Conservation (phyloP, 164 flowering plant species). For the Amborella trichopoda region DNA sequence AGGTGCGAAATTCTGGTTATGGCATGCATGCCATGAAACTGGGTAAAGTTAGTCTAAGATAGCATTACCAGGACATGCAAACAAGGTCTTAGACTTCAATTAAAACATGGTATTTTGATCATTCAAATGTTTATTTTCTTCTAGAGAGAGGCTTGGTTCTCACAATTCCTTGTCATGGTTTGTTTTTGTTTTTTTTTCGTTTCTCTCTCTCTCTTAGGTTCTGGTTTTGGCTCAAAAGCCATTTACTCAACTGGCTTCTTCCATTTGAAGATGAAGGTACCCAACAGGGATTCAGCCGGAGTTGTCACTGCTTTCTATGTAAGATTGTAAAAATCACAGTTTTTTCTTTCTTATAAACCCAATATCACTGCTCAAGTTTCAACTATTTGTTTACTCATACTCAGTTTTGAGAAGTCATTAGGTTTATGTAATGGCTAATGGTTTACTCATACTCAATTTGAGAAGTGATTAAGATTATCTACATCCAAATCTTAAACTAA, state of each 20-base stretch:
- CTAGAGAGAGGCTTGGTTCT: not conserved
- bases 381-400: too few relatives aligned
- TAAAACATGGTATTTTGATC: not conserved
- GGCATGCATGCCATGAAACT: not conserved
- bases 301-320: conserved; percentile 61
- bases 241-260: conserved; percentile 43
- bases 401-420: too few relatives aligned
- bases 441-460: too few relatives aligned
- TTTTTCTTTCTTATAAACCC: too few relatives aligned
- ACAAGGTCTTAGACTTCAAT: not conserved
- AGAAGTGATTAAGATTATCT: too few relatives aligned
- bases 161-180: not conserved
- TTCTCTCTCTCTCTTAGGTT: conserved; percentile 17
- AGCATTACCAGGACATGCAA: not conserved
- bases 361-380: too few relatives aligned
- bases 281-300: conserved; percentile 33
- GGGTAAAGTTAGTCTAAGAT: not conserved
- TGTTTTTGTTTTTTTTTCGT: not conserved
- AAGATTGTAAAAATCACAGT: too few relatives aligned
- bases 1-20: too few relatives aligned
- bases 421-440: too few relatives aligned
- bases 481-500: too few relatives aligned
- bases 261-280: conserved; percentile 39
- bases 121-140: not conserved
- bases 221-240: conserved; percentile 43